Percentiles rank a stretch among this genome's conserved stretches.
Conservation (phyloP, 305 asterid genomes). For the Petunia hybrid region DNA sequence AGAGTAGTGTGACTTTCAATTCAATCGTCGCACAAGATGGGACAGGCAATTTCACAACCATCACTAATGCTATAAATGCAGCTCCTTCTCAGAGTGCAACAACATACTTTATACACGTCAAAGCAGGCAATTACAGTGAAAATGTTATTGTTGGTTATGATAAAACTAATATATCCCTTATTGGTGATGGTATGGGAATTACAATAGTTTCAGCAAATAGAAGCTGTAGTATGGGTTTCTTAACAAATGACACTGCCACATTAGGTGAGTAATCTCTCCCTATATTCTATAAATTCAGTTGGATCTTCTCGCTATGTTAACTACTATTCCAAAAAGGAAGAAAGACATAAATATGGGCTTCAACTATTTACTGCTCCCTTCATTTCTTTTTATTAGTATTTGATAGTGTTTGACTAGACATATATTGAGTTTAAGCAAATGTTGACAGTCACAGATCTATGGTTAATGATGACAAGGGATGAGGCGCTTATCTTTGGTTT, state of each 20-base stretch:
- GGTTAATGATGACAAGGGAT: too few species aligned
- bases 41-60: constrained; percentile 61
- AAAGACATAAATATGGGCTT: too few species aligned
- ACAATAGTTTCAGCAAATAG: constrained; percentile 65
- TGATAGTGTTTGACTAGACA: too few species aligned
- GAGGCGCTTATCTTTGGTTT: too few species aligned
- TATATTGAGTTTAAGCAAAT: too few species aligned
- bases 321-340: background rate
- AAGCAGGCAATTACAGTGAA: constrained; percentile 74
- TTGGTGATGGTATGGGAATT: constrained; percentile 77
- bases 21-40: constrained; percentile 70
- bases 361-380: too few species aligned
- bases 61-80: constrained; percentile 49
- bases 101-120: constrained; percentile 52
- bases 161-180: constrained; percentile 49
- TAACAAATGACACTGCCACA: constrained; percentile 58
- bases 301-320: too few species aligned
- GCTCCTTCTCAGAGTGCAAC: constrained; percentile 47
- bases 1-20: background rate
- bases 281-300: background rate
- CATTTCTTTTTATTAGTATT: too few species aligned
- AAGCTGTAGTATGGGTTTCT: constrained; percentile 37
- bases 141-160: constrained; percentile 54
- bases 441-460: too few species aligned
- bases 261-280: constrained; percentile 53